Evolutionary conservation across 768 basidiomycete genomes (phyloP), one percentile per base, ranked within the genome.

Genomic region (Mycena rosella): DNA sequence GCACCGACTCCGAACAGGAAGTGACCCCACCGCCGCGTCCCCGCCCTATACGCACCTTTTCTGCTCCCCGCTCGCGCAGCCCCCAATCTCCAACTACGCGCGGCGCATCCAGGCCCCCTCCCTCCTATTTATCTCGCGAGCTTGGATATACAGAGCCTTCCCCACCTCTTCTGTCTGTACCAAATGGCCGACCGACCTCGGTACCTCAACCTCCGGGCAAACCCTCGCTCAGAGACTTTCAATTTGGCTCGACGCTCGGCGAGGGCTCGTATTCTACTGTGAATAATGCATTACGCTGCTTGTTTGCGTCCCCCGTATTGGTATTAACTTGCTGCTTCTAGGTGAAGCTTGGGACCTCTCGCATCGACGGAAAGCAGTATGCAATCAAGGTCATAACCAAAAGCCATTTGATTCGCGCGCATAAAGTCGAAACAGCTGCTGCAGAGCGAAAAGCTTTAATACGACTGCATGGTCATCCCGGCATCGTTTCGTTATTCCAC

Each of bases 181-280:
- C 73, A 47, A 67, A 60, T 13, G 42, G 70, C 8, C 78, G 80
- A 54, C 68, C 80, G 9, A 76, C 82, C 52, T 80, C 84, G 5
- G 83, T 81, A 60, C 82, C 86, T 4, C 72, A 81, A 60, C 82
- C 86, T 4, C 72, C 61, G 20, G 68, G 79, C 24, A 74, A 72
- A 62, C 70, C 72, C 18, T 84, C 85, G 18, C 82, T 85, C 0
- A 86, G 88, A 52, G 92, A 94, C 78, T 94, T 94, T 74, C 85
- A 88, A 63, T 91, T 94, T 72, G 89, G 90, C 5, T 83, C 87
- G 34, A 85, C 88, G n/a, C 83, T 95, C 3, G 93, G 93, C 22
- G 91, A 93, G 75, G 94, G 94, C 22, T 92, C 92, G 13, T 95
- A 93, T 75, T 94, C 92, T 24, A 91, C 90, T 9, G 94, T 93